These are phyloP conservation scores for Agapanthus africanus DNA, from an alignment of 106 monocot species.

Conservation along the genomic window DNA sequence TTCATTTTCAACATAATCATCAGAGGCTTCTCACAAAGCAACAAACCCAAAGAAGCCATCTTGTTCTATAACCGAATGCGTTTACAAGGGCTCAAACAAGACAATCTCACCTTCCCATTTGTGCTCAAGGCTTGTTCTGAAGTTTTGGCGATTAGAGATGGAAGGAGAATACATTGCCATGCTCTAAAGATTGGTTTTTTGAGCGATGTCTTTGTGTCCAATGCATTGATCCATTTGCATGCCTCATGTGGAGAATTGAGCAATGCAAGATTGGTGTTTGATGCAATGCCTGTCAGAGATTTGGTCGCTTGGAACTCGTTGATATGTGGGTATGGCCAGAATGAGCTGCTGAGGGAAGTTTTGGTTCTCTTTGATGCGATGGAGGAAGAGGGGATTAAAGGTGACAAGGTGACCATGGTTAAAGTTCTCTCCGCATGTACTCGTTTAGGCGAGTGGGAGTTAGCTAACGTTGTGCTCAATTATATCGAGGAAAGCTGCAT, in stretches of 20 bases:
- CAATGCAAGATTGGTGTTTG: conserved; percentile 24
- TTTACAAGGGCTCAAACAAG: conserved; percentile 10
- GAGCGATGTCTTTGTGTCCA: conserved; percentile 24
- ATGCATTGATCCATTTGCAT: conserved; percentile 33
- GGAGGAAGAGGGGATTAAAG: conserved; percentile 18
- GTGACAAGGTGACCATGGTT: conserved; percentile 41
- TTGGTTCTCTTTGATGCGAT: conserved; percentile 25
- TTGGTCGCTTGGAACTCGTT: conserved; percentile 47
- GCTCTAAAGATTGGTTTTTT: conserved; percentile 23
- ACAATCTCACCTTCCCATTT: conserved; percentile 39
- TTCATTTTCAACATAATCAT: conserved; percentile 7
- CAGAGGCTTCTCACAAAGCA: conserved; percentile 1
- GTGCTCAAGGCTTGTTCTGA: conserved; percentile 34
- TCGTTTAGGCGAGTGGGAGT: conserved; percentile 29
- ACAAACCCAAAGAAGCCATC: conserved; percentile 23
- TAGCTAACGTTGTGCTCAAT: conserved; percentile 25
- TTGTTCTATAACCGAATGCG: conserved; percentile 21
- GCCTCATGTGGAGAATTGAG: conserved; percentile 10
- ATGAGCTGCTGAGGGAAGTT: conserved; percentile 16
- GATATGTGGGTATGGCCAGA: conserved; percentile 30
- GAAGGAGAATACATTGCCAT: conserved; percentile 25
- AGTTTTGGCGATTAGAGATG: conserved; percentile 11
- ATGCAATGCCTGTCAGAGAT: conserved; percentile 38
- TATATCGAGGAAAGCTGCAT: conserved; percentile 26
- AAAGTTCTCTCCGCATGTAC: conserved; percentile 38